Evolutionary conservation across 1,284 basidiomycete genomes (phyloP).

Genomic region (Vanrija pseudolonga): DNA sequence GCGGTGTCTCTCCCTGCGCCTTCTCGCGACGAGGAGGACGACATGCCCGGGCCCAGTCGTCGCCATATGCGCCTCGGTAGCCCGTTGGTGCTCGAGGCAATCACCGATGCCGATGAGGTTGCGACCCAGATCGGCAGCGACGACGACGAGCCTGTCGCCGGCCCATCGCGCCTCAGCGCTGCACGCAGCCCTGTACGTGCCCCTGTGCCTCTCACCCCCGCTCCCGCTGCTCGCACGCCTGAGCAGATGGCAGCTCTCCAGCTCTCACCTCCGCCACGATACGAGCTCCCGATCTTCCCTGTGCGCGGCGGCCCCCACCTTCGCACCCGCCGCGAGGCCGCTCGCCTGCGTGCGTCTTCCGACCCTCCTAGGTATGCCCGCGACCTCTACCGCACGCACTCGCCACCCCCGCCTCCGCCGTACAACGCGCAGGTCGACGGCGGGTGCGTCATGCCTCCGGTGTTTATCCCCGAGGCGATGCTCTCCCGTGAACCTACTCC

Average conservation of each 20-base stretch:
- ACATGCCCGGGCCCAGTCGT: background rate
- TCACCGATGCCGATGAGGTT: background rate
- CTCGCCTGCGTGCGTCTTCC: background rate
- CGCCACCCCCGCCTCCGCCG: constrained; percentile 38
- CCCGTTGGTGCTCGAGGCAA: background rate
- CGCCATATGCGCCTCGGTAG: too few species aligned
- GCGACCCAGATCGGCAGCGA: background rate
- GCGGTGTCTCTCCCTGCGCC: too few species aligned
- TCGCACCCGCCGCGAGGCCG: background rate
- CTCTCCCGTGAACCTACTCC: background rate
- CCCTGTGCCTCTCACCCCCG: background rate
- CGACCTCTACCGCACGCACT: constrained; percentile 13
- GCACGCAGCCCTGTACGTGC: background rate
- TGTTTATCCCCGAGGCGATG: constrained; percentile 13
- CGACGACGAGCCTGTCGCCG: background rate
- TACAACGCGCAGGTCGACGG: constrained; percentile 38
- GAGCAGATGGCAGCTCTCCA: background rate
- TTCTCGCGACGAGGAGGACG: background rate
- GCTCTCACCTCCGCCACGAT: constrained; percentile 5
- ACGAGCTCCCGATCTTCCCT: constrained; percentile 14
- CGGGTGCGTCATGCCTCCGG: constrained; percentile 22
- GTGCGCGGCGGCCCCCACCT: constrained; percentile 2
- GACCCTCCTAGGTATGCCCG: constrained; percentile 12
- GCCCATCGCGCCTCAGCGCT: background rate
- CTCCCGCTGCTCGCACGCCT: background rate